Evolutionary conservation across 495 filamentous ascomycete genomes (phyloP), one percentile per base, ranked within the genome.

Genomic region (Peziza echinospora): DNA sequence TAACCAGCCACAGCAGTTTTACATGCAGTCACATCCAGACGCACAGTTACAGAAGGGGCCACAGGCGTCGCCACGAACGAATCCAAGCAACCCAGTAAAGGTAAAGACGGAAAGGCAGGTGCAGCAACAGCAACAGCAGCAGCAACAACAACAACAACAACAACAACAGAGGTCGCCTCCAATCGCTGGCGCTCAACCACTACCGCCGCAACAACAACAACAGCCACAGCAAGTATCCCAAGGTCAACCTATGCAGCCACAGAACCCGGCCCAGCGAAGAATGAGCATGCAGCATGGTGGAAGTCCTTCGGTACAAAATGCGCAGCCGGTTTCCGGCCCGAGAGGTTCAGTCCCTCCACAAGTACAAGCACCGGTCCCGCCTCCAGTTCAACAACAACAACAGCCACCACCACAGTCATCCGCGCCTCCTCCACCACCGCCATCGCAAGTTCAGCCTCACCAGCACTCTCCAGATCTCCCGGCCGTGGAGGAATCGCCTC

Each of bases 401-500:
- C 52, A 41, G 8, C 63, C 64, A 2, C 65, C 67, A 34, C 66
- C 68, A 22, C 66, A 69, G 28, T 69, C 65, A 45, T 58, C 66
- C 16, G 57, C 54, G 30, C 62, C 67, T 6, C 65, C 67, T 28
- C 47, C 53, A 46, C 28, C 47, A 45, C 54, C 50, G 51, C 55
- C 54, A 26, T 49, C 55, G 5, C 52, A 56, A 26, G 55, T 55
- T 39, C 75, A 72, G 49, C 75, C 73, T 49, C 80, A 76, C 47
- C 83, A 82, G 41, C 73, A 80, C 45, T 91, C 84, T 1, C 83
- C 84, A 1, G 89, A 93, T 53, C 72, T 89, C 59, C 73, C 79
- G 1, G 68, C 79, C 24, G 80, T 80, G 11, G 89, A 96, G 62
- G 89, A 97, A 61, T 85, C 89, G 5, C 89, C 89, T 0, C 67